Base-by-base conservation (phyloP, 192 early-diverging fungal species). In the Coemansia interrupta region DNA sequence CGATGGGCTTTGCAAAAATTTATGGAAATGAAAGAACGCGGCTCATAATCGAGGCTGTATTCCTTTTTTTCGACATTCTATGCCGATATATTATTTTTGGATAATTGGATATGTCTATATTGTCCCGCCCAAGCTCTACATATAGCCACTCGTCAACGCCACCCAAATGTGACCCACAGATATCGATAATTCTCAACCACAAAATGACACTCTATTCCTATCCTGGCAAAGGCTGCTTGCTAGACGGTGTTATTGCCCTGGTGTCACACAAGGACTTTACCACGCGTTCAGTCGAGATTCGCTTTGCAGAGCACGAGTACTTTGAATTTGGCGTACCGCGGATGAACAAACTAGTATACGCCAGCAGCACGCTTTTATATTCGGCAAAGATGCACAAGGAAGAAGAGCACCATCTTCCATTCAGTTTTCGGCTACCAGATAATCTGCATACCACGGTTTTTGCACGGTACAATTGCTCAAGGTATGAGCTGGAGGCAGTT, bases 321-420 rank as follows among this genome's bases (percentile, higher is more conserved):
- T 53, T 36, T 36, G 51, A 53, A 18, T 53, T 53, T 32, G 51
- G 51, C 29, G 51, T 53, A 3, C 51, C 51, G 14, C 51, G 51
- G 15, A 13, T 36, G 14, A 53, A 28, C 28, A 45, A 45, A 45
- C 43, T 45, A 10, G 13, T 45, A 5, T 45, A 19, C 10, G 43
- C 43, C 15, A 45, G 4, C 5, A 18, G n/a, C 13, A 20, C 19
- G 14, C 19, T 45, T n/a, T 20, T 45, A 45, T 45, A 45, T n/a
- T 45, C 43, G 17, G 43, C 43, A n/a, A 45, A n/a, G 19, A 17
- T 45, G 15, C 15, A 20, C 17, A 20, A n/a, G 10, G 43, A 14
- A 3, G 30, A n/a, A 9, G 24, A 15, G 29, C 51, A 53, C 32
- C 51, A 53, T 18, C 6, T 53, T 4, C 51, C 51, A 15, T 53